phyloP scores from a whole-genome alignment of 148 eudicot species.

The Nepenthes mirabilis region DNA sequence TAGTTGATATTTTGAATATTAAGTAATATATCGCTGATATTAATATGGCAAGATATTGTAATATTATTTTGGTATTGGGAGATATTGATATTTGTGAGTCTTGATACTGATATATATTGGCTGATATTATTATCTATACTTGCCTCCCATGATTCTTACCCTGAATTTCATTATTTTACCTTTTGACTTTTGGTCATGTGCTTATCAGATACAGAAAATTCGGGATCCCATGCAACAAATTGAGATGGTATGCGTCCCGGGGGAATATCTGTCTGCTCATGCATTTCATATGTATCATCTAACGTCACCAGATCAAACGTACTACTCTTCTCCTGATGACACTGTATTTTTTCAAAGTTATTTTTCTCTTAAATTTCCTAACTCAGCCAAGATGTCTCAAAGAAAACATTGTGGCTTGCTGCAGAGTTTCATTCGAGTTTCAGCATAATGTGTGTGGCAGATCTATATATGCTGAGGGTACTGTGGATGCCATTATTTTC shows the following conservation, averaged over 20 bases:
- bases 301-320: conserved; percentile 85
- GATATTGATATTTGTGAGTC: too few relatives aligned
- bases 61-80: too few relatives aligned
- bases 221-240: conserved; percentile 65
- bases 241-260: conserved; percentile 90
- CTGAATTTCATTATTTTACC: background rate
- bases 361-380: background rate
- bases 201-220: conserved; percentile 45
- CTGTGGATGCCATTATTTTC: conserved; percentile 79
- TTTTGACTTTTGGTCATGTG: background rate
- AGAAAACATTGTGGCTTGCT: conserved; percentile 4
- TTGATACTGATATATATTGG: too few relatives aligned
- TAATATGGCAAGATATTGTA: too few relatives aligned
- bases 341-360: background rate
- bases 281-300: conserved; percentile 90
- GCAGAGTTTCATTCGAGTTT: conserved; percentile 87
- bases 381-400: background rate
- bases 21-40: too few relatives aligned
- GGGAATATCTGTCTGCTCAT: conserved; percentile 71
- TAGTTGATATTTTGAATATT: too few relatives aligned
- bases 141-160: too few relatives aligned
- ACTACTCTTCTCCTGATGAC: conserved; percentile 10
- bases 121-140: too few relatives aligned
- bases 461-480: conserved; percentile 95
- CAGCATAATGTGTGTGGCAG: conserved; percentile 96